Conservation (phyloP, 2,329 filamentous ascomycete species). For the Teratosphaeria epicoccoides region DNA sequence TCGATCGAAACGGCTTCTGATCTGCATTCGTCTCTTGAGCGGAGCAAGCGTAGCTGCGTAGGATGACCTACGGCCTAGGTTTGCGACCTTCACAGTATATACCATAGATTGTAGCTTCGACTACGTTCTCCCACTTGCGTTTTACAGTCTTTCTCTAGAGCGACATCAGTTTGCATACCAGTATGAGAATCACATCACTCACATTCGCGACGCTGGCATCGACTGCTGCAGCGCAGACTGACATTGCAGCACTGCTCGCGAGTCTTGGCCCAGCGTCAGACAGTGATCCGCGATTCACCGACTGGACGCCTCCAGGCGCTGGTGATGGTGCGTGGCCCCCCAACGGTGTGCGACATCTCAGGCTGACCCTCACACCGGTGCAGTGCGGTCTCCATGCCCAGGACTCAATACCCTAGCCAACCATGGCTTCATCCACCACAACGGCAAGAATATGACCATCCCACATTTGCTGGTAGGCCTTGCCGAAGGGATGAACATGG, state of each 20-base stretch:
- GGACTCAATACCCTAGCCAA: constrained; percentile 19
- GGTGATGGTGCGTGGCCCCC: constrained; percentile 10
- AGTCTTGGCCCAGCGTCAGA: constrained; percentile 16
- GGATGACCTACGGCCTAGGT: background rate
- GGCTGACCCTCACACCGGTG: background rate
- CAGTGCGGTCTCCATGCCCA: constrained; percentile 21
- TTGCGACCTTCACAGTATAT: background rate
- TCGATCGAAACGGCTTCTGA: background rate
- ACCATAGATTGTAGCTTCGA: no score
- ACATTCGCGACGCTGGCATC: background rate
- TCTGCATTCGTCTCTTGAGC: background rate
- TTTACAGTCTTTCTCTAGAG: background rate
- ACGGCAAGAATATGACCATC: constrained; percentile 16
- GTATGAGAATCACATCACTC: background rate
- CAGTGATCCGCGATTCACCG: constrained; percentile 18
- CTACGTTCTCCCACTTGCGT: background rate
- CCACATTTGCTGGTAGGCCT: constrained; percentile 18
- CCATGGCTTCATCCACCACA: constrained; percentile 18
- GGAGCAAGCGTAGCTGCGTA: background rate
- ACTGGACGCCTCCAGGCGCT: constrained; percentile 16
- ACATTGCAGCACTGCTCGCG: constrained; percentile 9
- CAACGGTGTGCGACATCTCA: background rate
- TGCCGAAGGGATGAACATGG: constrained; percentile 20
- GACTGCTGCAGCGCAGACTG: background rate
- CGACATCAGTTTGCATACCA: background rate